These are phyloP conservation scores for Xylaria sp. DNA, from an alignment of 2,329 filamentous ascomycete genomes.

Conservation along the genomic window DNA sequence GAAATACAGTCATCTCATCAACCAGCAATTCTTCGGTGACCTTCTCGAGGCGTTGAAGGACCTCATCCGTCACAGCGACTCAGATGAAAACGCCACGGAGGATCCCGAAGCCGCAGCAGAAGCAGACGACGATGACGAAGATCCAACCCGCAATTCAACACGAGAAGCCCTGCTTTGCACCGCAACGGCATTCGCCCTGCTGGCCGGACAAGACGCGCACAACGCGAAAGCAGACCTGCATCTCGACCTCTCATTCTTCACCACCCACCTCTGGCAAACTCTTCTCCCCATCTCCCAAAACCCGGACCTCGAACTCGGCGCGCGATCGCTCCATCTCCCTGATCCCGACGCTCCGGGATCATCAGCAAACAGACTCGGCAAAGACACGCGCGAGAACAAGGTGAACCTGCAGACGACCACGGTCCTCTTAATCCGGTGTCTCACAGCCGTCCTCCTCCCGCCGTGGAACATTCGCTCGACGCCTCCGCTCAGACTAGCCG, in stretches of 20 bases:
- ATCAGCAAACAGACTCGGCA: conserved; percentile 54
- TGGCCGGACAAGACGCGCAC: conserved; percentile 91
- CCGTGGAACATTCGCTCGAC: conserved; percentile 77
- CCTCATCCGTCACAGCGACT: conserved; percentile 80
- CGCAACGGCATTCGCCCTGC: conserved; percentile 94
- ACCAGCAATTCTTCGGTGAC: conserved; percentile 98
- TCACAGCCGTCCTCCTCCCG: conserved; percentile 84
- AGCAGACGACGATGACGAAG: conserved; percentile 59
- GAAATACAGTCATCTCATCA: conserved; percentile 95
- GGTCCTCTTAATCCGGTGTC: conserved; percentile 86
- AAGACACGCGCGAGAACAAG: conserved; percentile 66
- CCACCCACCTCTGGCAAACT: conserved; percentile 89
- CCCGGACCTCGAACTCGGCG: conserved; percentile 85
- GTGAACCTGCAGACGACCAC: conserved; percentile 96
- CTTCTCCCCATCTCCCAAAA: conserved; percentile 82
- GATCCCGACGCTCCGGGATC: conserved; percentile 66
- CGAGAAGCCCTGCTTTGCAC: conserved; percentile 93
- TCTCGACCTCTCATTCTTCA: conserved; percentile 95
- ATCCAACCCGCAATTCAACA: conserved; percentile 74
- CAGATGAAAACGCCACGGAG: conserved; percentile 59
- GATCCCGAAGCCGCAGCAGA: conserved; percentile 57
- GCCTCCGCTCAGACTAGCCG: conserved; percentile 85
- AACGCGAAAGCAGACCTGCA: conserved; percentile 84
- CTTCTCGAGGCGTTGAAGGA: conserved; percentile 94
- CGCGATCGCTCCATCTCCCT: conserved; percentile 76